phyloP scores from a whole-genome alignment of 257 asterid genomes.

The Solanum medicagineum region DNA sequence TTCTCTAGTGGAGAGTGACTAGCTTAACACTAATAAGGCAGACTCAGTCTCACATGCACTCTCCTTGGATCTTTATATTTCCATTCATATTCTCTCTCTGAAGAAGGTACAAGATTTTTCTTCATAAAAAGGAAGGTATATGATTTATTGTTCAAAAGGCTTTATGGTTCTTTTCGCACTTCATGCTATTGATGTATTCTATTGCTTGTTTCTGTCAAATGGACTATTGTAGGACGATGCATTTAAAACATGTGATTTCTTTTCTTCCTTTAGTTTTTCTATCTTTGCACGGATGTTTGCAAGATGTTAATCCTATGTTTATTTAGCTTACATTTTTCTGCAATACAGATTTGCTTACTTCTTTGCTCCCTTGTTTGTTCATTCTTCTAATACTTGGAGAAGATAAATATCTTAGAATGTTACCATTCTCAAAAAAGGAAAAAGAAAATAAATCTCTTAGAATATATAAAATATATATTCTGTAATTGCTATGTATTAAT shows the following conservation, averaged over 20 bases:
- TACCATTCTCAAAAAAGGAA: neutral
- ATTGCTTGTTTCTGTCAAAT: neutral
- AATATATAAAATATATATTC: too few species aligned
- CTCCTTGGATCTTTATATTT: neutral
- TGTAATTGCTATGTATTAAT: neutral
- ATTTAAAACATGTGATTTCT: neutral
- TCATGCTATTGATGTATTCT: neutral
- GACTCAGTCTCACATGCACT: neutral
- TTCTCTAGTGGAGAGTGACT: neutral
- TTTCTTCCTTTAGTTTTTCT: neutral
- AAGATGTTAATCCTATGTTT: too few species aligned
- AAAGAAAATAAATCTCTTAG: neutral
- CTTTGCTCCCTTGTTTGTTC: too few species aligned
- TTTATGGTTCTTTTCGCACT: neutral
- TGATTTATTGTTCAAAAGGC: neutral
- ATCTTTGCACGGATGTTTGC: too few species aligned
- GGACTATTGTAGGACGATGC: neutral
- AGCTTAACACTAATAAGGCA: neutral
- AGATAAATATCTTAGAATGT: neutral
- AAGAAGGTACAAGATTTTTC: neutral
- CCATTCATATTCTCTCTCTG: neutral
- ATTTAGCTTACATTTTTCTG: too few species aligned
- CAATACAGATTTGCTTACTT: too few species aligned
- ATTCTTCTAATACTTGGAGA: neutral
- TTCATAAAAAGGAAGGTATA: neutral